Base-by-base conservation (phyloP, 169 alveolate species). In the Plasmodium malariae region DNA sequence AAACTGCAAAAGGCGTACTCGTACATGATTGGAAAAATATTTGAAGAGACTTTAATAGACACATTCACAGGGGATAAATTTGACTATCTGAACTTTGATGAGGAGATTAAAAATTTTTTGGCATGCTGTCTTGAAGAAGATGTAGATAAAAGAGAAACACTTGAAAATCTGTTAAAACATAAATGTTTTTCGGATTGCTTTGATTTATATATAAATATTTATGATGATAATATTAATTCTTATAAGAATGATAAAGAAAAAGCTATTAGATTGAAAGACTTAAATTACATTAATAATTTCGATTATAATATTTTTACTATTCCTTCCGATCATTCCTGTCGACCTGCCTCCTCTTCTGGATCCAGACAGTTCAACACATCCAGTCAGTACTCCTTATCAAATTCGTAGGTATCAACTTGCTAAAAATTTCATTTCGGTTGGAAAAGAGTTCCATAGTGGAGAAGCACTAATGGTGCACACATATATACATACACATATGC, bases 21-120 rank as follows among this genome's bases (percentile, higher is more conserved):
- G 1, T 80, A 80, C 43, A 80, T 80, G 83, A 63, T 80, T 2
- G 90, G 90, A 11, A 80, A 65, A 32, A 43, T 80, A 14, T 80
- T 80, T 43, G 90, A 80, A 80, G 90, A 80, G 14, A 37, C 83
- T n/a, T 60, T 80, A 17, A 80, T 80, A 0, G 90, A 80, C 17
- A 80, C 90, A 11, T 80, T 80, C 59, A 80, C 90, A 14, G 90
- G 90, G 0, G 83, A 67, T 43, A 80, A 80, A 43, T 80, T 80
- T 40, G 90, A 80, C 30, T 80, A 80, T 57, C 59, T 80, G 28
- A 48, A 80, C 51, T 80, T 80, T n/a, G 83, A 80, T 40, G 83
- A 80, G 34, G 59, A 65, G n/a, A 48, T 80, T 3, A 80, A 80
- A 51, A 21, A 45, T 40, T 67, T 80, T 17, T 70, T 80, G 12